phyloP scores from a whole-genome alignment of 495 filamentous ascomycete species.

The Haplographium delicatum region DNA sequence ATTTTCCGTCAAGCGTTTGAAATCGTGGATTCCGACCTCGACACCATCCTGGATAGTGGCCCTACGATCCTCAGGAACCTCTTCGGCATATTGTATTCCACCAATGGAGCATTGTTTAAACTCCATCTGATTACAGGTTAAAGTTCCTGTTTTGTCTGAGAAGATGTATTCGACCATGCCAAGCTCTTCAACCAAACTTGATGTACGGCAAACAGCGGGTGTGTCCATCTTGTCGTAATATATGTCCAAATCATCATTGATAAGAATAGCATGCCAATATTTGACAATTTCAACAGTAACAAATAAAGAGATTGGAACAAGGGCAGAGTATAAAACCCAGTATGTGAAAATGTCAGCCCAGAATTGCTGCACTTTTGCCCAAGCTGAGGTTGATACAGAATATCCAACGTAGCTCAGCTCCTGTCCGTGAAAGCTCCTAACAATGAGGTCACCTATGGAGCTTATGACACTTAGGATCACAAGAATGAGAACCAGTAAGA shows the following conservation, averaged over 20 bases:
- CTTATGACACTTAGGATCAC: conserved; percentile 79
- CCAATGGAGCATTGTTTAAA: conserved; percentile 92
- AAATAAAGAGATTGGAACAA: conserved; percentile 96
- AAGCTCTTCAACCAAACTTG: conserved; percentile 92
- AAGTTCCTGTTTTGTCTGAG: conserved; percentile 97
- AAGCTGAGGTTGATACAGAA: conserved; percentile 34
- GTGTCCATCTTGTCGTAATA: conserved; percentile 96
- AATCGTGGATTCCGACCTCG: conserved; percentile 83
- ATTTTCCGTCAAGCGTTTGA: conserved; percentile 70
- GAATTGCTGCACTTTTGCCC: conserved; percentile 68
- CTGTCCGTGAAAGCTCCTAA: conserved; percentile 52
- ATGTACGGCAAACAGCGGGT: conserved; percentile 91
- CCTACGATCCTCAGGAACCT: conserved; percentile 85
- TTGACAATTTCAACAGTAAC: conserved; percentile 98
- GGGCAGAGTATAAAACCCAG: conserved; percentile 96
- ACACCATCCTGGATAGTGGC: conserved; percentile 61
- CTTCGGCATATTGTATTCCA: conserved; percentile 90
- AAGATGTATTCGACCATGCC: conserved; percentile 99
- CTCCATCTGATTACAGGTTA: conserved; percentile 99
- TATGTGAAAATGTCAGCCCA: conserved; percentile 95
- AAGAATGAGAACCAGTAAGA: conserved; percentile 83
- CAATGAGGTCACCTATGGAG: conserved; percentile 84
- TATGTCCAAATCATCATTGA: conserved; percentile 96
- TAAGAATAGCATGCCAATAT: conserved; percentile 94
- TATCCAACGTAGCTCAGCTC: conserved; percentile 70